Percentiles rank a stretch among this genome's conserved stretches.
phyloP scores from a whole-genome alignment of 345 rosid genomes.

The Geranium brycei region DNA sequence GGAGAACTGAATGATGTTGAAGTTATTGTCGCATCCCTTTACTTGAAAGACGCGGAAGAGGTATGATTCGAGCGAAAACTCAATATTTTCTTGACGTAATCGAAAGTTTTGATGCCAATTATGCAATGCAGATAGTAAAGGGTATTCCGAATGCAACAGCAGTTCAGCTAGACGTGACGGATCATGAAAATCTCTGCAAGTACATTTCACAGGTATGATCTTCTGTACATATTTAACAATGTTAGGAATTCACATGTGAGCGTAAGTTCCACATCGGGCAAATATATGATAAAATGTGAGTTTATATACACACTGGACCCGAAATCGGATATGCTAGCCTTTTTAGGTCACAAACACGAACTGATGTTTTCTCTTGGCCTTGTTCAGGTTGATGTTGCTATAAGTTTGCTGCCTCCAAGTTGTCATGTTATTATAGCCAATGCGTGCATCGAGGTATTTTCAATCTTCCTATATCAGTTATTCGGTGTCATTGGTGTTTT shows the following conservation, averaged over 20 bases:
- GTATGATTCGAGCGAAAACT: conserved; percentile 20
- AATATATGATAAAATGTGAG: too few relatives aligned
- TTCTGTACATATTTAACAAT: background rate
- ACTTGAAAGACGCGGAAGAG: conserved; percentile 89
- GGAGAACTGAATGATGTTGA: conserved; percentile 37
- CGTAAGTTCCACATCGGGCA: too few relatives aligned
- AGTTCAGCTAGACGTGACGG: conserved; percentile 59
- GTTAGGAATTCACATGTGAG: too few relatives aligned
- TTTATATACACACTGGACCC: too few relatives aligned
- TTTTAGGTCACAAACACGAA: too few relatives aligned
- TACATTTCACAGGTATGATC: conserved; percentile 57
- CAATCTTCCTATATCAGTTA: background rate
- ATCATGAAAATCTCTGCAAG: conserved; percentile 47
- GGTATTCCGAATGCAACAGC: conserved; percentile 71
- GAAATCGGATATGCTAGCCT: too few relatives aligned
- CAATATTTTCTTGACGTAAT: too few relatives aligned
- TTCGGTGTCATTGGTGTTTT: too few relatives aligned
- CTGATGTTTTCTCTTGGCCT: conserved; percentile 2
- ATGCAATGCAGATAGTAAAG: conserved; percentile 38
- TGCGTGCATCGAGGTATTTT: conserved; percentile 64
- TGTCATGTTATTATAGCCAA: conserved; percentile 61
- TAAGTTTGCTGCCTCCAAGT: conserved; percentile 73
- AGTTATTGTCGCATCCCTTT: conserved; percentile 77
- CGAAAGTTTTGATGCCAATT: background rate
- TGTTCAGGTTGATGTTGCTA: conserved; percentile 70